phyloP scores from a whole-genome alignment of 1,284 basidiomycete species.

The Leucoagaricus sp. region DNA sequence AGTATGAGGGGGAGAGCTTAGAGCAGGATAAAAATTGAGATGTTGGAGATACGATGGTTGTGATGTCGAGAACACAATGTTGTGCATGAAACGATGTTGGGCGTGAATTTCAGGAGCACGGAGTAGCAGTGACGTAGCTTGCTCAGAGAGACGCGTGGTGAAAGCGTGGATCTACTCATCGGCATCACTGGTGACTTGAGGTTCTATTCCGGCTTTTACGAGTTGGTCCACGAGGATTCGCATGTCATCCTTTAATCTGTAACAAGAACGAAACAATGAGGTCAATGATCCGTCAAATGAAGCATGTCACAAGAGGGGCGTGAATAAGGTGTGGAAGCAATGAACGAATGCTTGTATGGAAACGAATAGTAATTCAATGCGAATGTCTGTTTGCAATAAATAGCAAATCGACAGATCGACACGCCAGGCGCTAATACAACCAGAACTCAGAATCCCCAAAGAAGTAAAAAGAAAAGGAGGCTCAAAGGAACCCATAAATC shows the following conservation, averaged over 20 bases:
- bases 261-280: neutral
- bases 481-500: constrained; percentile 56
- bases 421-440: constrained; percentile 32
- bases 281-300: constrained; percentile 4
- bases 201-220: constrained; percentile 10
- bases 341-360: constrained; percentile 6
- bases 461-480: constrained; percentile 21
- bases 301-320: neutral
- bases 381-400: constrained; percentile 18
- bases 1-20: neutral
- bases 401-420: constrained; percentile 27
- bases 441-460: constrained; percentile 21
- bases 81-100: neutral
- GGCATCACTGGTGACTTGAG: constrained; percentile 6
- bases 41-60: neutral
- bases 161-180: constrained; percentile 4
- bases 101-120: neutral
- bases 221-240: constrained; percentile 12
- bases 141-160: neutral
- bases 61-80: neutral
- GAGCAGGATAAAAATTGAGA: neutral
- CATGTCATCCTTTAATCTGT: constrained; percentile 14
- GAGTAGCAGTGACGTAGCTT: too few relatives aligned
- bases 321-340: neutral
- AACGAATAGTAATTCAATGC: constrained; percentile 10